Base-by-base conservation (phyloP, 2,329 filamentous ascomycete genomes). In the Sporothrix phasma region DNA sequence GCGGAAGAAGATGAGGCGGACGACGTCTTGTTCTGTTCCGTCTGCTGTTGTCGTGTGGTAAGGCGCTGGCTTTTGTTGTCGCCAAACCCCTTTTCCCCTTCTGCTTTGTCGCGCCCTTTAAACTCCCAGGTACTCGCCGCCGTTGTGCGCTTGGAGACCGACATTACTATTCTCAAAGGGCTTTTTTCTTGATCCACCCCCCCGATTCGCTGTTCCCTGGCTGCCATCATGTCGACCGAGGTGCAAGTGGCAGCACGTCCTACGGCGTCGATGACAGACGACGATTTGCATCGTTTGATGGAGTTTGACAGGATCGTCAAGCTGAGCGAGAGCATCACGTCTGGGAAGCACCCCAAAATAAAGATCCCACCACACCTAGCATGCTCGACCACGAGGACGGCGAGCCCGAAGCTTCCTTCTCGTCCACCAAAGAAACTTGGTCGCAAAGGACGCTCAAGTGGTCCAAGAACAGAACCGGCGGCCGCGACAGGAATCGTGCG, bases 261-360 rank as follows among this genome's bases (percentile, higher is more conserved):
- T 47, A 7, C 60, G 8, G 24, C 37, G 69, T 65, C 70, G 53
- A 67, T 73, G 41, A 73, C 77, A 63, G 73, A 79, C 67, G 78
- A 80, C 66, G 80, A 84, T 69, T 73, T 80, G 65, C 78, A 81
- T 71, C 84, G 88, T 72, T 76, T 88, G 59, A 75, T 80, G 70
- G 85, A 92, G 76, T 94, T 91, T 78, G 84, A 88, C 72, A 90
- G 88, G 77, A 89, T 97, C 71, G 74, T 96, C 72, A 84, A 81
- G 69, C 86, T 97, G 75, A 88, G 87, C 75, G 89, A 96, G 78
- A 81, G 86, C 69, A 83, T 97, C 70, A 80, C 94, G 73, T 84
- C 89, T 74, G 92, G 92, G 72, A 85, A 82, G 70, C 88, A 92
- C 72, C 81, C 84, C 59, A 81, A 77, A 70, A 81, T 88, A 75